These are phyloP conservation scores for Lenwebbia sp. DNA, from an alignment of 345 rosid genomes.

Conservation along the genomic window DNA sequence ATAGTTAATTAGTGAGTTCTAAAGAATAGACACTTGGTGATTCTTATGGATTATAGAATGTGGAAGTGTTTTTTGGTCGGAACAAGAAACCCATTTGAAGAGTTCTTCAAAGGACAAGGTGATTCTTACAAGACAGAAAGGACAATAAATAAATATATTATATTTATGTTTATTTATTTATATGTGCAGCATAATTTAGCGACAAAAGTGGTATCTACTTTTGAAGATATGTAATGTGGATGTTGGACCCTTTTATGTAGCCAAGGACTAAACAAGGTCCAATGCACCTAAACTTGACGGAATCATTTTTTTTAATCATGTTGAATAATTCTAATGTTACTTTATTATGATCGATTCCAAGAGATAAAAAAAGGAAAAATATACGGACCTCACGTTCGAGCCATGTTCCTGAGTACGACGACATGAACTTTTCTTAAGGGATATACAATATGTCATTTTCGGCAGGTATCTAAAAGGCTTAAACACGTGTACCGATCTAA, in stretches of 20 bases:
- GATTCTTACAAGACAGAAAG: background rate
- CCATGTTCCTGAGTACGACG: accelerated
- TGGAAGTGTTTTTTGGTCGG: too few relatives aligned
- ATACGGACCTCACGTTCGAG: background rate
- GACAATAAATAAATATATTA: too few relatives aligned
- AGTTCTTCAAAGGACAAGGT: background rate
- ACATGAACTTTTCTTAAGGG: background rate
- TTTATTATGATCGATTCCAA: background rate
- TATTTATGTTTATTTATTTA: background rate
- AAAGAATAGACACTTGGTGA: background rate
- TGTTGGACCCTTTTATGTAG: conserved; percentile 16
- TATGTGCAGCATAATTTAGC: background rate
- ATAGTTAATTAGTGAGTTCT: background rate
- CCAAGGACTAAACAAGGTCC: conserved; percentile 8
- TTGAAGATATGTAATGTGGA: conserved; percentile 4
- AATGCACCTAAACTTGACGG: background rate
- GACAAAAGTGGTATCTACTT: background rate
- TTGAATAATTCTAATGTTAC: background rate
- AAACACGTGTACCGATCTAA: background rate
- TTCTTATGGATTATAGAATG: background rate
- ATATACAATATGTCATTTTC: background rate
- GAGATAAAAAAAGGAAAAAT: background rate
- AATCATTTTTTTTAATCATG: background rate
- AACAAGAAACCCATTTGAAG: background rate
- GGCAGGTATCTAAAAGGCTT: accelerated